Evolutionary conservation across 2,329 filamentous ascomycete species (phyloP).

Genomic region (Phyllosticta ampelicida): DNA sequence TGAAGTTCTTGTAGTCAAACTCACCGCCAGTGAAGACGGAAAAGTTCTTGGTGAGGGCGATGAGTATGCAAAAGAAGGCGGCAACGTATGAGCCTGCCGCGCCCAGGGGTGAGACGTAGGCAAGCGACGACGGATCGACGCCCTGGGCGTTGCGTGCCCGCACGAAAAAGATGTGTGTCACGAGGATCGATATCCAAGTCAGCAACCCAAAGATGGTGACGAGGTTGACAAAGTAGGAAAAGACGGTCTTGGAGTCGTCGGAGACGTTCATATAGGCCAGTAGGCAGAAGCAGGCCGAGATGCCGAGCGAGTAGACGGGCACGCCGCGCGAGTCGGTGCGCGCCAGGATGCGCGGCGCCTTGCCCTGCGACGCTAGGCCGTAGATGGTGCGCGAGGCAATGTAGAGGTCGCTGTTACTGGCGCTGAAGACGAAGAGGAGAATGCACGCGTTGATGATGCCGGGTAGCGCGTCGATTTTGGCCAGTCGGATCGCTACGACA

Average conservation of each 20-base stretch:
- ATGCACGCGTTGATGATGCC: constrained; percentile 66
- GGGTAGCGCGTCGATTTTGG: constrained; percentile 51
- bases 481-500: constrained; percentile 58
- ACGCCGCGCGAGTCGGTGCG: constrained; percentile 62
- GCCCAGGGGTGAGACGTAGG: constrained; percentile 62
- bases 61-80: constrained; percentile 59
- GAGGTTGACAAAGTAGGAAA: constrained; percentile 39
- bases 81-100: constrained; percentile 56
- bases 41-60: constrained; percentile 76
- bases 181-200: constrained; percentile 40
- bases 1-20: constrained; percentile 56
- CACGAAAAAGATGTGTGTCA: constrained; percentile 40
- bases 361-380: constrained; percentile 59
- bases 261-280: constrained; percentile 51
- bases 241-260: constrained; percentile 31
- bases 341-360: constrained; percentile 61
- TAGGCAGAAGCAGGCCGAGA: constrained; percentile 52
- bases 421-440: constrained; percentile 64
- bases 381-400: constrained; percentile 62
- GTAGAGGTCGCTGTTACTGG: constrained; percentile 68
- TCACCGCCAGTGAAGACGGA: constrained; percentile 50
- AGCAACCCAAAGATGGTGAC: constrained; percentile 32
- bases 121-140: constrained; percentile 32
- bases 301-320: constrained; percentile 52
- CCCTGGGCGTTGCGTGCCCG: constrained; percentile 35